These are phyloP conservation scores for Aureobasidium sp. DNA, from an alignment of 2,329 filamentous ascomycete species.

Conservation along the genomic window DNA sequence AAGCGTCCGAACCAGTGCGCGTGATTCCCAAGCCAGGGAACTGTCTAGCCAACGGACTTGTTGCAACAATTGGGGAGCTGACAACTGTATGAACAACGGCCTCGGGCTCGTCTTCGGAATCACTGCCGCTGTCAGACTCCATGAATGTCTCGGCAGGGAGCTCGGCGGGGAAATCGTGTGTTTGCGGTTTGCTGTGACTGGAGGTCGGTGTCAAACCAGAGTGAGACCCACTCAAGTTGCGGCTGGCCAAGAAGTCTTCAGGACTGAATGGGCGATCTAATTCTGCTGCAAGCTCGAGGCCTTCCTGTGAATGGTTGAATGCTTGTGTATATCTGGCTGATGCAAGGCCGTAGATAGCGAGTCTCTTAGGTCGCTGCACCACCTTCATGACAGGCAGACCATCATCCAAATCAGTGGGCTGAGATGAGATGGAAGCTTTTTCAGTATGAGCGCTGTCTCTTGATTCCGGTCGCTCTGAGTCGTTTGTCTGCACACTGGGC, in stretches of 20 bases:
- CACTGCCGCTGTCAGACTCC: slow-evolving; percentile 4
- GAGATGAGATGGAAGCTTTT: slow-evolving; percentile 8
- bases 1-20: background rate
- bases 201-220: slow-evolving; percentile 7
- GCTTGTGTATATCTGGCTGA: slow-evolving; percentile 14
- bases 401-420: slow-evolving; percentile 4
- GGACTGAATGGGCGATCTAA: slow-evolving; percentile 15
- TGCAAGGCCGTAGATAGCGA: slow-evolving; percentile 13
- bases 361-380: slow-evolving; percentile 14
- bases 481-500: background rate
- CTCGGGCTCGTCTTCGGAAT: background rate
- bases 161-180: background rate
- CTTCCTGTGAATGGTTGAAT: slow-evolving; percentile 7
- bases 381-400: background rate
- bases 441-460: slow-evolving; percentile 11
- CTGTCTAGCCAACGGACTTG: slow-evolving; percentile 12
- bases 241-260: slow-evolving; percentile 15
- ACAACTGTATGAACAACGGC: background rate
- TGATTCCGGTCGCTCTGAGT: slow-evolving; percentile 1
- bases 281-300: slow-evolving; percentile 4
- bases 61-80: background rate
- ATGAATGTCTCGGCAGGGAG: background rate
- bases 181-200: background rate
- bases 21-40: slow-evolving; percentile 11
- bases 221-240: slow-evolving; percentile 14